Base-by-base conservation (phyloP, 2,329 filamentous ascomycete genomes). In the Apiospora kogelbergensis region DNA sequence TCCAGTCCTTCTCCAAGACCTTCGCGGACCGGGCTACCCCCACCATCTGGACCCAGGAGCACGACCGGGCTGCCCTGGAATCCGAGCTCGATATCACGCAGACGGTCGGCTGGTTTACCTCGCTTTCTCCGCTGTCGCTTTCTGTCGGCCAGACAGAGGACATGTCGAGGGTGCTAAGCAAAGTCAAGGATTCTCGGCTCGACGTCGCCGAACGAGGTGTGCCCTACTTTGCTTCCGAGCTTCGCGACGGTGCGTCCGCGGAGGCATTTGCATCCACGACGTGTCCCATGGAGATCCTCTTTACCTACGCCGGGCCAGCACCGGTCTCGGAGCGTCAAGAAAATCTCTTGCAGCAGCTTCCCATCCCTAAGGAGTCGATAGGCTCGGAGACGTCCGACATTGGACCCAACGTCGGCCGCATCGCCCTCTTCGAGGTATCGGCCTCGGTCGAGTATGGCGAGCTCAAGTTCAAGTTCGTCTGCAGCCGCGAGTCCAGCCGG, bases 81-180 rank as follows among this genome's bases (percentile, higher is more conserved):
- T 75, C 77, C 0, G 82, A 84, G 20, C 78, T 85, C 15, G 85
- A 89, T 75, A 81, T 89, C 0, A 83, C 84, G 5, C 81, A 87
- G 66, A 89, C 87, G 0, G 86, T 90, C 0, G 88, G 88, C 1
- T 89, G 87, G 87, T 89, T 90, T 71, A 88, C 87, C 2, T 84
- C 86, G 0, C 78, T 90, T 15, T 86, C 83, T 65, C 88, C 88
- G 0, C 78, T 89, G 6, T 79, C 81, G 1, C 77, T 85, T 2
- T 80, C 81, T 10, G 73, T 83, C 0, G 81, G 84, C 2, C 77
- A 79, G 2, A 76, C 80, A 2, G 83, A 86, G 41, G 85, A 88
- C 69, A 76, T 89, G 20, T 76, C 88, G 46, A 80, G 85, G 15
- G 82, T 85, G 0, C 76, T 89, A 13, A 83, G 83, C n/a, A 78